Conservation (phyloP, 192 early-diverging fungal species). For the Coemansia sp. region DNA sequence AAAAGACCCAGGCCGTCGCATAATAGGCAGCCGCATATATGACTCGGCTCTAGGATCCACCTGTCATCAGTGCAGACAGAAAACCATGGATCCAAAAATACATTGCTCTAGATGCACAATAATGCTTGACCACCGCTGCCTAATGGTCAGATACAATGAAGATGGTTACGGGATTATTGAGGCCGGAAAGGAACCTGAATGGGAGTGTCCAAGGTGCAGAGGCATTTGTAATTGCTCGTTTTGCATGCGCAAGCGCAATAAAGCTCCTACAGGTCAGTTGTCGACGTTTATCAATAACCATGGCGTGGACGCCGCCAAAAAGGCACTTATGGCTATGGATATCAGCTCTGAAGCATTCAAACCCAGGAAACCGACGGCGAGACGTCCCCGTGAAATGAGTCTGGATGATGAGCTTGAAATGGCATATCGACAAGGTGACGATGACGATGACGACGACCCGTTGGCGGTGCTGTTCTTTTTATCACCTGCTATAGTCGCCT, state of each 20-base stretch:
- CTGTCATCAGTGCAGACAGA: conserved; percentile 49
- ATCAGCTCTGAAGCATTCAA: not conserved
- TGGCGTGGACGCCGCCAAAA: conserved; percentile 15
- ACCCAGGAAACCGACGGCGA: not conserved
- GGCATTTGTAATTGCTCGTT: conserved; percentile 37
- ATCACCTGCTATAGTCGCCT: no score
- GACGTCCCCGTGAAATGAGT: no score
- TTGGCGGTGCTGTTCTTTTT: no score
- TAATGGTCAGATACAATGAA: conserved; percentile 32
- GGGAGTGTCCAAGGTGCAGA: conserved; percentile 36
- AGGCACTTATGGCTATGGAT: not conserved
- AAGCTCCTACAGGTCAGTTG: conserved; percentile 32
- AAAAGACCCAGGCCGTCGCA: conserved; percentile 19
- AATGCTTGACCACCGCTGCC: conserved; percentile 29
- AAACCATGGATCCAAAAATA: conserved; percentile 35
- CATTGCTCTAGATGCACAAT: conserved; percentile 25
- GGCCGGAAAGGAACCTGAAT: conserved; percentile 6
- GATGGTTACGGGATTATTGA: conserved; percentile 16
- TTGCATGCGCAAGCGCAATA: conserved; percentile 31
- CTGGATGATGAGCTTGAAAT: no score
- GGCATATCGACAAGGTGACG: no score
- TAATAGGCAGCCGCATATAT: conserved; percentile 21
- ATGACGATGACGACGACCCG: no score
- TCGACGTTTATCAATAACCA: conserved; percentile 22
- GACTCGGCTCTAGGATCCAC: conserved; percentile 21